phyloP scores from a whole-genome alignment of 2,329 filamentous ascomycete species.

The Fusarium bulbicola region DNA sequence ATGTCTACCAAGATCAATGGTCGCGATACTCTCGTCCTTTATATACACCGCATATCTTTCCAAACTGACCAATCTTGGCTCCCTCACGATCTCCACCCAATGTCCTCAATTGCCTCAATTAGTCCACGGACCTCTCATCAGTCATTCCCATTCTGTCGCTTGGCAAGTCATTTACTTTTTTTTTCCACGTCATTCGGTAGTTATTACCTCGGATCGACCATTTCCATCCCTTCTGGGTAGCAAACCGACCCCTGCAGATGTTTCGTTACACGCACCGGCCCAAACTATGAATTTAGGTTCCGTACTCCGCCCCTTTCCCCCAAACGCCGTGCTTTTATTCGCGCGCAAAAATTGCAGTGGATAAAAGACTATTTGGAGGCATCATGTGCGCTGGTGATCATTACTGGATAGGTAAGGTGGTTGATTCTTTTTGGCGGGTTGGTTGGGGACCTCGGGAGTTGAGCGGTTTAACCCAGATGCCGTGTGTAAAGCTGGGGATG shows the following conservation, averaged over 20 bases:
- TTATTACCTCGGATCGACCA: conserved; percentile 21
- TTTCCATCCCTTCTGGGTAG: background rate
- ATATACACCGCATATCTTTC: background rate
- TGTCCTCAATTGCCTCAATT: background rate
- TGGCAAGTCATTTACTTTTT: background rate
- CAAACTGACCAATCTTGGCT: background rate
- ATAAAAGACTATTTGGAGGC: too few relatives aligned
- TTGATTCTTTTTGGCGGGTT: background rate
- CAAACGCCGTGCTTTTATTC: background rate
- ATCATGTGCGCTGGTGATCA: conserved; percentile 18
- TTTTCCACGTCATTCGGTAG: conserved; percentile 21
- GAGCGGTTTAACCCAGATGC: background rate
- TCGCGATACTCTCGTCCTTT: background rate
- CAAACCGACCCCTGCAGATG: conserved; percentile 13
- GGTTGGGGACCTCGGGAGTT: background rate
- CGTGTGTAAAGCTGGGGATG: background rate
- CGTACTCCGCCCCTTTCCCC: conserved; percentile 3
- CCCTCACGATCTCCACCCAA: background rate
- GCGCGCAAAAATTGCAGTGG: conserved; percentile 9
- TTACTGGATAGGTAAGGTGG: background rate
- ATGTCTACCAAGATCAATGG: background rate
- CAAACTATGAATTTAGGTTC: conserved; percentile 1
- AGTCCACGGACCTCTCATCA: background rate
- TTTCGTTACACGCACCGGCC: background rate
- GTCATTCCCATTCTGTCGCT: background rate